A percentile compares a stretch with the other conserved stretches of the same genome.
phyloP scores from a whole-genome alignment of 352 stramenopile species.

The Globisporangium parvum region DNA sequence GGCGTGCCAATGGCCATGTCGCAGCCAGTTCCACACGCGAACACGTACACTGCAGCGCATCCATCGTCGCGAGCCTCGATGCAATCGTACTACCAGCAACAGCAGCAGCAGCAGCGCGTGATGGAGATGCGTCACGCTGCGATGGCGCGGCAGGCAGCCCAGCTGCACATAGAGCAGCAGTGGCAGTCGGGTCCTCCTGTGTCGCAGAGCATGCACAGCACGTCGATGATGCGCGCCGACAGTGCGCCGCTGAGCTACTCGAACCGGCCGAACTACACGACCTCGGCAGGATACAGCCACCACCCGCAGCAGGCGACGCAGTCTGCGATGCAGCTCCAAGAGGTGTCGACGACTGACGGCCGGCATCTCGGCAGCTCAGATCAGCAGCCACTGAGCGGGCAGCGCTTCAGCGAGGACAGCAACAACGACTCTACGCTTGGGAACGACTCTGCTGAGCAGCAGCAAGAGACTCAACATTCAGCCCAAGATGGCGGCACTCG shows the following conservation, averaged over 20 bases:
- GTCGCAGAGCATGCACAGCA: no score
- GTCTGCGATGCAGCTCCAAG: no score
- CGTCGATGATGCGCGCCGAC: no score
- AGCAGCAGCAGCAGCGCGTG: conserved; percentile 1
- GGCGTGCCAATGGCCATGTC: neutral
- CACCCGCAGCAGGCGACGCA: no score
- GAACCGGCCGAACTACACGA: no score
- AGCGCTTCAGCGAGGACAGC: neutral
- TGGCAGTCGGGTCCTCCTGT: no score
- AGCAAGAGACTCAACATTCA: neutral
- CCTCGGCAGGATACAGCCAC: no score
- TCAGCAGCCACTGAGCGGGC: neutral
- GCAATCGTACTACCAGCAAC: conserved; percentile 1
- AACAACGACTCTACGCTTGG: neutral
- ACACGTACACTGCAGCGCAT: neutral
- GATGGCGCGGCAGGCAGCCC: no score
- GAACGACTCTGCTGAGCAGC: neutral
- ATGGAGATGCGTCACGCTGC: neutral
- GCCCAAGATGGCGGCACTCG: neutral
- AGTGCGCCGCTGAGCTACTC: no score
- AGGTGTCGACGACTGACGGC: no score
- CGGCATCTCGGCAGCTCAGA: neutral
- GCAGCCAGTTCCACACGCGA: neutral
- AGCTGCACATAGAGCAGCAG: neutral
- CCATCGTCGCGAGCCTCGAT: neutral